Conservation (phyloP, 192 early-diverging fungal species). For the Kappamyces sp. region DNA sequence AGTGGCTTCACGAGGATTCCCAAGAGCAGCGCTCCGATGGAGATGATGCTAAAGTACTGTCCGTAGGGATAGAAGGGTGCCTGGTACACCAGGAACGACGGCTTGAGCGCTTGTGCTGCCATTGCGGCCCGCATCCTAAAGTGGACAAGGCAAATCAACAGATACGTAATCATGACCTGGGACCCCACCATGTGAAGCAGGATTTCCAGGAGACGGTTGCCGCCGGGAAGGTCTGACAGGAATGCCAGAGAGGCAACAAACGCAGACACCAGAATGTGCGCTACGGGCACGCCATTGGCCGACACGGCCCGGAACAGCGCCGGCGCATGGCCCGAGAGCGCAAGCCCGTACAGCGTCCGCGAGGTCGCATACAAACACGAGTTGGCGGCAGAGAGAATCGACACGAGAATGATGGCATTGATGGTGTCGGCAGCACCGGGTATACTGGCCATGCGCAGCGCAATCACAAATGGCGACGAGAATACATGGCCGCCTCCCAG, state of each 20-base stretch:
- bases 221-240: slow-evolving; percentile 36
- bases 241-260: slow-evolving; percentile 56
- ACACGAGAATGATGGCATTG: slow-evolving; percentile 58
- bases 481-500: slow-evolving; percentile 42
- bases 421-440: slow-evolving; percentile 50
- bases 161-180: slow-evolving; percentile 70
- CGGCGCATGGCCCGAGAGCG: slow-evolving; percentile 62
- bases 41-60: too few relatives aligned
- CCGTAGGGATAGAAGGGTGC: slow-evolving; percentile 72
- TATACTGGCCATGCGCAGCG: slow-evolving; percentile 51
- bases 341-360: slow-evolving; percentile 51
- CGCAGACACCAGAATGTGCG: slow-evolving; percentile 46
- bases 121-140: slow-evolving; percentile 79
- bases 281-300: slow-evolving; percentile 56
- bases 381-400: slow-evolving; percentile 60
- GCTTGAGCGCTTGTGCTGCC: slow-evolving; percentile 57
- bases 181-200: slow-evolving; percentile 8
- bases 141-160: slow-evolving; percentile 72
- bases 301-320: slow-evolving; percentile 29
- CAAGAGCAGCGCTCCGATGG: too few relatives aligned
- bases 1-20: too few relatives aligned
- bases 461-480: slow-evolving; percentile 56
- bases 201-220: slow-evolving; percentile 1
- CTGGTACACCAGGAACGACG: slow-evolving; percentile 63
- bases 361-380: slow-evolving; percentile 60